These are phyloP conservation scores for Pisolithus thermaeus DNA, from an alignment of 1,284 basidiomycete species.

Conservation along the genomic window DNA sequence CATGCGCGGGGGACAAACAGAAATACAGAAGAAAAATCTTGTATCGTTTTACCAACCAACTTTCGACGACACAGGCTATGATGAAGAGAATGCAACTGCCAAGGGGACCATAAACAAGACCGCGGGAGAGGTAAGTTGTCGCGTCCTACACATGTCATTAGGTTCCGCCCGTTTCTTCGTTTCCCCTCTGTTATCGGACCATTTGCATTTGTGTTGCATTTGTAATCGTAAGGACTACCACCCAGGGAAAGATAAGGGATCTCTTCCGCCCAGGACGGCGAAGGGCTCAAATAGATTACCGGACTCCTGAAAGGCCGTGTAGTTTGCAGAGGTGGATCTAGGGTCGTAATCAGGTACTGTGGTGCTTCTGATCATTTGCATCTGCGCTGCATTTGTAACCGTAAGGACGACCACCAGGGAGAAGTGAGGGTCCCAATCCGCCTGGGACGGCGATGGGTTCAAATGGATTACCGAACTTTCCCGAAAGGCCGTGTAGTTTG, in stretches of 20 bases:
- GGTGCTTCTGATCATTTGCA: background rate
- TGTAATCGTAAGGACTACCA: slow-evolving; percentile 84
- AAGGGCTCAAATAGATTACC: slow-evolving; percentile 48
- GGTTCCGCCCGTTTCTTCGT: too few relatives aligned
- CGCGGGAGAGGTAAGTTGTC: slow-evolving; percentile 65
- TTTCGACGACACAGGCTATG: slow-evolving; percentile 69
- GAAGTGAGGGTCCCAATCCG: too few relatives aligned
- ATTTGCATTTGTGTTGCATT: slow-evolving; percentile 36
- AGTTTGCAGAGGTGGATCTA: slow-evolving; percentile 1
- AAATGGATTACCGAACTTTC: too few relatives aligned
- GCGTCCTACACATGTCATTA: too few relatives aligned
- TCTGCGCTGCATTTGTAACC: too few relatives aligned
- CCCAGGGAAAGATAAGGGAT: slow-evolving; percentile 88
- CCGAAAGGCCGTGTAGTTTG: too few relatives aligned
- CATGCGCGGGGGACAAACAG: slow-evolving; percentile 51
- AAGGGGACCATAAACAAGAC: slow-evolving; percentile 56
- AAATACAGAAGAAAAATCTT: slow-evolving; percentile 64
- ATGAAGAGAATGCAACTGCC: slow-evolving; percentile 52
- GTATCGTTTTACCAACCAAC: slow-evolving; percentile 45
- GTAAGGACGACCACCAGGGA: too few relatives aligned
- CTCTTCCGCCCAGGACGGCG: slow-evolving; percentile 72
- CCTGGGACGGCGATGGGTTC: too few relatives aligned
- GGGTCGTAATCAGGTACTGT: background rate
- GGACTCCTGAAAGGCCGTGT: slow-evolving; percentile 46
- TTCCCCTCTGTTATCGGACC: too few relatives aligned